Evolutionary conservation across 2,329 filamentous ascomycete genomes (phyloP).

Genomic region (Xylaria sp.): DNA sequence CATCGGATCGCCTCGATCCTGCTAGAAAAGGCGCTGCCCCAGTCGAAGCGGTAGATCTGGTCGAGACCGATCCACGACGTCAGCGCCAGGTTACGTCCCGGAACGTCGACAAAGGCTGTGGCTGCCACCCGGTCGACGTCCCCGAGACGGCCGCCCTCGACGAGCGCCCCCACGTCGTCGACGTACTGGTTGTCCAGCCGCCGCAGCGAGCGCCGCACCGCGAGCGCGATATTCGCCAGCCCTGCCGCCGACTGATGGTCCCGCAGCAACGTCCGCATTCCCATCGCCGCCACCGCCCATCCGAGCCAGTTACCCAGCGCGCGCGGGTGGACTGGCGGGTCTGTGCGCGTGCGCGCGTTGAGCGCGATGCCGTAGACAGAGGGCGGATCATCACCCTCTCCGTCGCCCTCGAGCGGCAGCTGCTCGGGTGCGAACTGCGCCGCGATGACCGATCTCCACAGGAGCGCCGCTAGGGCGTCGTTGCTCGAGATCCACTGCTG

Average conservation of each 20-base stretch:
- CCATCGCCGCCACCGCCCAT: slow-evolving; percentile 36
- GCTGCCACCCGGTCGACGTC: slow-evolving; percentile 38
- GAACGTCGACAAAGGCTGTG: slow-evolving; percentile 41
- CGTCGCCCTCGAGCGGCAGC: slow-evolving; percentile 37
- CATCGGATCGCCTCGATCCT: slow-evolving; percentile 36
- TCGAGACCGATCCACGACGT: slow-evolving; percentile 40
- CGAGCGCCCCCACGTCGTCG: slow-evolving; percentile 35
- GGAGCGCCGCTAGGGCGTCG: slow-evolving; percentile 40
- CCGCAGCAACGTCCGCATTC: slow-evolving; percentile 37
- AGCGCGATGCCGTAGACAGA: slow-evolving; percentile 44
- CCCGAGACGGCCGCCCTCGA: slow-evolving; percentile 36
- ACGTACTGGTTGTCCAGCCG: slow-evolving; percentile 37
- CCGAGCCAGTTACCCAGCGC: slow-evolving; percentile 45
- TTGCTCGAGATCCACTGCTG: slow-evolving; percentile 38
- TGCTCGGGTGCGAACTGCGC: slow-evolving; percentile 34
- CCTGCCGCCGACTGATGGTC: slow-evolving; percentile 22
- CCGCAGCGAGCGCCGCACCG: slow-evolving; percentile 39
- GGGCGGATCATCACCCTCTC: too few species aligned
- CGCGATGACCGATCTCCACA: slow-evolving; percentile 40
- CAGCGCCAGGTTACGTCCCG: slow-evolving; percentile 38
- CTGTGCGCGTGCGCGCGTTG: slow-evolving; percentile 40
- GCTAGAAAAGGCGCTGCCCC: slow-evolving; percentile 36
- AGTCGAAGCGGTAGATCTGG: slow-evolving; percentile 39
- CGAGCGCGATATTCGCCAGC: slow-evolving; percentile 40
- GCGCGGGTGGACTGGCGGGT: slow-evolving; percentile 38